These are phyloP conservation scores for Plectosphaerella sp. DNA, from an alignment of 2,329 filamentous ascomycete species.

Conservation along the genomic window DNA sequence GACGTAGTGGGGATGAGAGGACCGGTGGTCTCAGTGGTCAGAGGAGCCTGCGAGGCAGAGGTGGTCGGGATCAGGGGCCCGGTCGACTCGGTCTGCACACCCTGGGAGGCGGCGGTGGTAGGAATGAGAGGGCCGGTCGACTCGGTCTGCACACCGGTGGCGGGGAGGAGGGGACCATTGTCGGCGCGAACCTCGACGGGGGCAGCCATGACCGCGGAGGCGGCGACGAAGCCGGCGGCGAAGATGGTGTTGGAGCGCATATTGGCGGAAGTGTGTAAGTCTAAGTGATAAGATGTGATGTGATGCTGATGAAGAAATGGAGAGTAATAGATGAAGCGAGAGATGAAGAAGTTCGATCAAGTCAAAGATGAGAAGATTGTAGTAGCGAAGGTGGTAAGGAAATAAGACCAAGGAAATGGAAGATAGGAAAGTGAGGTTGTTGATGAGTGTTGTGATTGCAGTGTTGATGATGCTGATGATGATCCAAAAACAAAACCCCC, in stretches of 20 bases:
- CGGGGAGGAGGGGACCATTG: not conserved
- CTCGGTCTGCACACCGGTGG: not conserved
- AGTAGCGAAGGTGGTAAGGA: not conserved
- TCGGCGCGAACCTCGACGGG: constrained; percentile 12
- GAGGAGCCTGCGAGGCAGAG: not conserved
- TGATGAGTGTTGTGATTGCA: not conserved
- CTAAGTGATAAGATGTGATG: not conserved
- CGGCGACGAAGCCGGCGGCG: constrained; percentile 12
- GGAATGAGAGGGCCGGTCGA: not conserved
- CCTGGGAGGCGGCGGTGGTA: not conserved
- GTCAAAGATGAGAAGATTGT: not conserved
- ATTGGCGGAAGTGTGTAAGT: not conserved
- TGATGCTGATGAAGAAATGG: not conserved
- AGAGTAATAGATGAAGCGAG: not conserved
- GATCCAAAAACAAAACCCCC: not conserved
- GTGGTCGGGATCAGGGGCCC: not conserved
- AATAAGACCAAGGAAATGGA: not conserved
- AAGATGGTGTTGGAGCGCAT: constrained; percentile 18
- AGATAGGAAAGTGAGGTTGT: not conserved
- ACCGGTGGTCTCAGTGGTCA: not conserved
- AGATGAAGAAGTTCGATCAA: not conserved
- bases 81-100: too few species aligned
- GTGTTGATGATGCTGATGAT: not conserved
- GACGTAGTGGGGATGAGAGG: not conserved
- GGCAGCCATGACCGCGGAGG: constrained; percentile 13